phyloP scores from a whole-genome alignment of 2,329 filamentous ascomycete genomes.

The Diplodia seriata region DNA sequence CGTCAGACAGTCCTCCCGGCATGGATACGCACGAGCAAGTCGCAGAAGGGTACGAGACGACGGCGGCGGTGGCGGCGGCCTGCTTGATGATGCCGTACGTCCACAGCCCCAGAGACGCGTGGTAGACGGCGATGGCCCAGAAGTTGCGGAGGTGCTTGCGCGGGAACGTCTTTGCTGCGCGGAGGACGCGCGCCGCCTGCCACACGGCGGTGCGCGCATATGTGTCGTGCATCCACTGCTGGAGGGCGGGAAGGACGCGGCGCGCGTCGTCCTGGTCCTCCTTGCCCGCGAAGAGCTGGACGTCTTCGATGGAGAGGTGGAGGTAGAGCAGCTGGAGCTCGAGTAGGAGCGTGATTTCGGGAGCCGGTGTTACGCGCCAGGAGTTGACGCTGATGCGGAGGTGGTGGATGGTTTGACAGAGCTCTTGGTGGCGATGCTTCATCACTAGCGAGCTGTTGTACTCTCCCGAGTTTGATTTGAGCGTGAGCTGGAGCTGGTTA shows the following conservation, averaged over 20 bases:
- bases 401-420: conserved; percentile 64
- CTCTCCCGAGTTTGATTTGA: background rate
- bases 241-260: conserved; percentile 63
- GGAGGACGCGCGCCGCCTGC: conserved; percentile 72
- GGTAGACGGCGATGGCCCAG: conserved; percentile 72
- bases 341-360: conserved; percentile 44
- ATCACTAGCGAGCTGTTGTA: conserved; percentile 26
- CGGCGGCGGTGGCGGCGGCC: background rate
- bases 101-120: conserved; percentile 73
- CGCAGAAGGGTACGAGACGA: background rate
- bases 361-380: conserved; percentile 24
- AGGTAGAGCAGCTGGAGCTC: conserved; percentile 68
- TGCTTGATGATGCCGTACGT: conserved; percentile 26
- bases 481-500: conserved; percentile 35
- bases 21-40: conserved; percentile 25
- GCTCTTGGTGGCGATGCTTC: conserved; percentile 66
- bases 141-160: conserved; percentile 67
- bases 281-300: conserved; percentile 72
- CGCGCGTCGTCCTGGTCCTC: conserved; percentile 71
- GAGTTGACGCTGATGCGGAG: conserved; percentile 55
- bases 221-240: conserved; percentile 64
- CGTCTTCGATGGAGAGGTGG: conserved; percentile 68
- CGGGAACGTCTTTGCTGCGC: conserved; percentile 63
- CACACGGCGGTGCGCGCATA: conserved; percentile 68
- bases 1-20: conserved; percentile 13